Conservation (phyloP, 1,284 basidiomycete genomes). For the Cryptococcus wingfieldii region DNA sequence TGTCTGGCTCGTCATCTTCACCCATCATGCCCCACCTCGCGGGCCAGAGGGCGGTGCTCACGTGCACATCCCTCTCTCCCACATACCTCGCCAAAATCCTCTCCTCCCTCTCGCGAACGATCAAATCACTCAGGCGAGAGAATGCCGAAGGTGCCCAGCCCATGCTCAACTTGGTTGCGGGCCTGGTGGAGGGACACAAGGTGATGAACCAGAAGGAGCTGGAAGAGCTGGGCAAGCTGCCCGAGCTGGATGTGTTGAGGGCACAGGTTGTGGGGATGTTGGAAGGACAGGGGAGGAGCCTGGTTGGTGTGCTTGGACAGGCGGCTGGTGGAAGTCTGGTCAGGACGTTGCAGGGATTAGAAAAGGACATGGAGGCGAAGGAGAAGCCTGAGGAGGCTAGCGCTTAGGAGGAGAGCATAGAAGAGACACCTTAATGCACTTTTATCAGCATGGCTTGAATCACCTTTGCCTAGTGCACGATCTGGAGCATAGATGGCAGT, state of each 20-base stretch:
- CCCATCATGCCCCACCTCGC: slow-evolving; percentile 14
- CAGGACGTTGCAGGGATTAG: slow-evolving; percentile 47
- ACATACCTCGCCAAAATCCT: slow-evolving; percentile 43
- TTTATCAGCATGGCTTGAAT: too few relatives aligned
- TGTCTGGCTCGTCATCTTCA: slow-evolving; percentile 6
- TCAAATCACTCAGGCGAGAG: slow-evolving; percentile 28
- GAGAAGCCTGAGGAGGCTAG: slow-evolving; percentile 5
- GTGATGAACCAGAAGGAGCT: slow-evolving; percentile 32
- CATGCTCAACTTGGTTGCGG: slow-evolving; percentile 42
- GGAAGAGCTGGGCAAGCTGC: slow-evolving; percentile 39
- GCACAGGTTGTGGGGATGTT: slow-evolving; percentile 49
- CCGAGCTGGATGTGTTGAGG: slow-evolving; percentile 44
- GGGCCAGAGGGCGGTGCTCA: slow-evolving; percentile 45
- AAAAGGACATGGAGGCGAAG: slow-evolving; percentile 39
- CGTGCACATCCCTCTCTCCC: slow-evolving; percentile 45
- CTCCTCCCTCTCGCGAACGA: slow-evolving; percentile 29
- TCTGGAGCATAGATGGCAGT: too few relatives aligned
- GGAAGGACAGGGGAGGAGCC: slow-evolving; percentile 35
- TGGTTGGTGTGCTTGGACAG: slow-evolving; percentile 41
- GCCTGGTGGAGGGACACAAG: slow-evolving; percentile 41
- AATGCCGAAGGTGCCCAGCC: slow-evolving; percentile 31
- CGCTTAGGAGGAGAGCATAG: neutral
- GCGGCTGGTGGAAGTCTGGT: slow-evolving; percentile 46
- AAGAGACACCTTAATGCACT: too few relatives aligned
- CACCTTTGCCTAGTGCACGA: too few relatives aligned